Evolutionary conservation across 2,329 filamentous ascomycete genomes (phyloP).

Genomic region (Zopfia rhizophila): DNA sequence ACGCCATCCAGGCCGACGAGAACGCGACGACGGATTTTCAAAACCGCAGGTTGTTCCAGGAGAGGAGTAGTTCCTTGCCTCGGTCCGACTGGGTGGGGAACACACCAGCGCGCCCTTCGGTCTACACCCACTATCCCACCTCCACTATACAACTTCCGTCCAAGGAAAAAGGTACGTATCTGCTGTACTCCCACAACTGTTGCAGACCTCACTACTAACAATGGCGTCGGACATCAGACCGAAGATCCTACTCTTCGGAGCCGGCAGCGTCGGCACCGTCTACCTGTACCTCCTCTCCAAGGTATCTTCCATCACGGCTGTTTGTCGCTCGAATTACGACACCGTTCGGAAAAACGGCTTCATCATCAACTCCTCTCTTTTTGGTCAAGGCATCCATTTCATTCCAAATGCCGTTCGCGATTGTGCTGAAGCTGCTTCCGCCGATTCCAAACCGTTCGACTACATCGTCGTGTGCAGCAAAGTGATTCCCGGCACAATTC

Average conservation of each 20-base stretch:
- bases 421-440: conserved; percentile 48
- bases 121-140: no score
- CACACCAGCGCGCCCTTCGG: no score
- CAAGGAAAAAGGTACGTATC: no score
- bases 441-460: conserved; percentile 50
- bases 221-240: no score
- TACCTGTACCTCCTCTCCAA: conserved; percentile 56
- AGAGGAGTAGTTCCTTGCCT: no score
- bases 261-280: conserved; percentile 55
- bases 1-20: no score
- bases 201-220: no score
- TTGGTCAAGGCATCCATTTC: conserved; percentile 47
- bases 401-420: conserved; percentile 47
- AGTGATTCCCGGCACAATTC: conserved; percentile 53
- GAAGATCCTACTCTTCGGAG: conserved; percentile 53
- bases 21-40: no score
- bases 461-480: conserved; percentile 61
- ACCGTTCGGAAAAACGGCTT: conserved; percentile 54
- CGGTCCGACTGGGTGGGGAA: no score
- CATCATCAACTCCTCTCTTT: conserved; percentile 52
- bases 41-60: no score
- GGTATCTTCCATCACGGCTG: conserved; percentile 53
- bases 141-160: no score
- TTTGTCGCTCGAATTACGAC: conserved; percentile 59
- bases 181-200: no score